phyloP scores from a whole-genome alignment of 345 rosid genomes.

The Populus pruinosa region DNA sequence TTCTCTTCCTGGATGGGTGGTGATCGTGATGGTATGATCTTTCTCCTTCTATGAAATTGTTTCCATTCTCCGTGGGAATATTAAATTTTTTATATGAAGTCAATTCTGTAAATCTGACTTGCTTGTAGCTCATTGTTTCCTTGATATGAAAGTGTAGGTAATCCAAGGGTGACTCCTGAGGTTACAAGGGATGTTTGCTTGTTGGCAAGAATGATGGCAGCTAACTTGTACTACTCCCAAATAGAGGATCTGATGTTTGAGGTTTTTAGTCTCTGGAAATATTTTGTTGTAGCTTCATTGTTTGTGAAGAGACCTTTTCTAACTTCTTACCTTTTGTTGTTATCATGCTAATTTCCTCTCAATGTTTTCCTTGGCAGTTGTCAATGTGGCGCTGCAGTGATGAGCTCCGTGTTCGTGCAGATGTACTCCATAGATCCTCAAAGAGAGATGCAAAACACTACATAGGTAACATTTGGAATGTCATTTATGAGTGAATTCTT shows the following conservation, averaged over 20 bases:
- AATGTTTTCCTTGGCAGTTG: slow-evolving; percentile 48
- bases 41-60: slow-evolving; percentile 3
- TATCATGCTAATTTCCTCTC: neutral
- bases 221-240: slow-evolving; percentile 83
- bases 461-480: slow-evolving; percentile 56
- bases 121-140: neutral
- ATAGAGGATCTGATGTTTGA: slow-evolving; percentile 98
- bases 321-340: neutral
- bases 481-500: neutral
- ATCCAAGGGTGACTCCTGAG: slow-evolving; percentile 98
- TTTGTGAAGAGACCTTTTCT: neutral
- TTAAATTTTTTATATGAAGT: neutral
- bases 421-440: slow-evolving; percentile 67
- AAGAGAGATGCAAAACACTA: slow-evolving; percentile 95
- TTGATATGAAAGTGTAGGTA: slow-evolving; percentile 46
- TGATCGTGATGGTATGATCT: slow-evolving; percentile 84
- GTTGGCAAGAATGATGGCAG: slow-evolving; percentile 98
- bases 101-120: neutral
- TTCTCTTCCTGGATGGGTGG: slow-evolving; percentile 99
- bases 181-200: slow-evolving; percentile 99
- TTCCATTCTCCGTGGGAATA: neutral
- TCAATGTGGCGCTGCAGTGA: slow-evolving; percentile 99
- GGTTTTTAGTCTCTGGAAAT: slow-evolving; percentile 34
- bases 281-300: neutral
- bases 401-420: slow-evolving; percentile 78